Conservation (phyloP, 73 alveolate genomes). For the Paramecium caudatum region DNA sequence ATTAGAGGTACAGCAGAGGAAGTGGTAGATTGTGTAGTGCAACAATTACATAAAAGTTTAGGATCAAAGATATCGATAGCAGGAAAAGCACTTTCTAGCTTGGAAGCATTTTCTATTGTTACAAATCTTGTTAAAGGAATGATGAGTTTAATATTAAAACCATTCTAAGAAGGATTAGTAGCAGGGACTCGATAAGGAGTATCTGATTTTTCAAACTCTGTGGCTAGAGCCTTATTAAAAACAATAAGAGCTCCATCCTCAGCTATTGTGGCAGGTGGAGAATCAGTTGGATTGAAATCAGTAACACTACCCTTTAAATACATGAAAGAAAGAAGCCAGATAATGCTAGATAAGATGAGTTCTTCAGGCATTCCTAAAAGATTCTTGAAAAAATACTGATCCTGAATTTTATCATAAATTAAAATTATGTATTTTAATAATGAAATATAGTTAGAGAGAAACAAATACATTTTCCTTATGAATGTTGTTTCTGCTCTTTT, state of each 20-base stretch:
- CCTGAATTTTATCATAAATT: too few relatives aligned
- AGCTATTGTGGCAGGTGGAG: background rate
- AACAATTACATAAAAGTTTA: background rate
- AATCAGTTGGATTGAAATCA: background rate
- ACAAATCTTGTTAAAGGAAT: background rate
- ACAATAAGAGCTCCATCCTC: background rate
- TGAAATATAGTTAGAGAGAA: slow-evolving; percentile 36
- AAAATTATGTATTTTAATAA: background rate
- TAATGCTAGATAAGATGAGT: slow-evolving; percentile 1
- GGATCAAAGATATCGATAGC: slow-evolving; percentile 19
- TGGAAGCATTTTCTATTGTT: background rate
- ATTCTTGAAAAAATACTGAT: slow-evolving; percentile 11
- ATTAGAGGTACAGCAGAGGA: slow-evolving; percentile 11
- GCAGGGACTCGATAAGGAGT: slow-evolving; percentile 36
- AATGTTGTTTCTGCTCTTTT: slow-evolving; percentile 49
- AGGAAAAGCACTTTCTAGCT: slow-evolving; percentile 12
- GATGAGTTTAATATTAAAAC: background rate
- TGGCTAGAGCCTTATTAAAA: background rate
- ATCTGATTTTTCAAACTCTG: background rate
- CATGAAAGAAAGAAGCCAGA: background rate
- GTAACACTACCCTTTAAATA: background rate
- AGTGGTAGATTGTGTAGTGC: background rate
- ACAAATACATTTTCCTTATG: slow-evolving; percentile 60
- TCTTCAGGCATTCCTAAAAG: slow-evolving; percentile 24
- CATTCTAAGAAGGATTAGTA: background rate